Base-by-base conservation (phyloP, 768 basidiomycete species). In the Boletales sp. region DNA sequence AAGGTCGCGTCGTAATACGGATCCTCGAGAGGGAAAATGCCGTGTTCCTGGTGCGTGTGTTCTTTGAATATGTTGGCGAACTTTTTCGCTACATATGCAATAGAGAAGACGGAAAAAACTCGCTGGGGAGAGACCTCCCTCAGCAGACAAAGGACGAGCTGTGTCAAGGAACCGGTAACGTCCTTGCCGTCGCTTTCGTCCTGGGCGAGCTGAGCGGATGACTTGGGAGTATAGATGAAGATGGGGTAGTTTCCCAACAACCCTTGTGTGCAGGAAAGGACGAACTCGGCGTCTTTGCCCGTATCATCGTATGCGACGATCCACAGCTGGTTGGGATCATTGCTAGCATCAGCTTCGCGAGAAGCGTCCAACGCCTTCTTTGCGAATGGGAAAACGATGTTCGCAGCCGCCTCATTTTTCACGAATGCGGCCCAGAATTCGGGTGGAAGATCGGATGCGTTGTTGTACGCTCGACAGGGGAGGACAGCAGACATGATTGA, bases 61-160 rank as follows among this genome's bases (percentile, higher is more conserved):
- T 67, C 86, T 83, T 56, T 37, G 18, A 63, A 88, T 15, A 70
- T 55, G 2, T 63, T 45, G 4, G 74, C 71, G 52, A 90, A 86
- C 4, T 57, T 55, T 8, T 52, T 36, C 4, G 80, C 67, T 15
- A 88, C 66, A 7, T 60, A 55, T 5, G 79, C 72, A 6, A 75
- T 70, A 2, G 83, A 79, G 55, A 87, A 90, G 9, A 87, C 72
- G 2, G 87, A 86, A 62, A 83, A 90, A 0, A 85, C 71, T 11
- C 85, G 72, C 29, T 67, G 58, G 5, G 50, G 45, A 11, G 68
- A 65, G 17, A 80, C 69, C 4, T 56, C 43, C 0, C 45, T 54
- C 9, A 63, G 54, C 11, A 89, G 67, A 10, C 63, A 68, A 1
- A 55, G 43, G 3, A 75, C 78, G 8, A 87, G 68, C 13, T 60